Base-by-base conservation (phyloP, 352 stramenopile genomes). In the Phytophthora parvispora region DNA sequence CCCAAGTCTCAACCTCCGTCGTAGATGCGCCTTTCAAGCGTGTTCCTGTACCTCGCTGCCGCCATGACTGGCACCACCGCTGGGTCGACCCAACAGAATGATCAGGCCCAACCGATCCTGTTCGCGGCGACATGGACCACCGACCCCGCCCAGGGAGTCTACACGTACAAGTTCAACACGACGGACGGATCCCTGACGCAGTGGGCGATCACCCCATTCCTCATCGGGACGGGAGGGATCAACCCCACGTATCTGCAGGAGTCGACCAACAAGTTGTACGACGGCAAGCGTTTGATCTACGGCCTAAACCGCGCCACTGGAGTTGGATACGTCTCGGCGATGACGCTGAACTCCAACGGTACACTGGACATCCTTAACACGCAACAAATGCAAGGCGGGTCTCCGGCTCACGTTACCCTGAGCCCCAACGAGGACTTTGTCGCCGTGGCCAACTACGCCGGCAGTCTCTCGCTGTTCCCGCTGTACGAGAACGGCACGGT, bases 181-280 rank as follows among this genome's bases (percentile, higher is more conserved):
- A 62, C 6, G 18, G 67, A 69, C 12, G 78, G 78, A 42, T 60
- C 67, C 15, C 69, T 89, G 24, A 75, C 60, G 27, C 48, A 71
- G 4, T 42, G 74, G 40, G 60, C 49, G 27, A 69, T 83, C 22
- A 65, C 63, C 8, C 48, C 63, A 31, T 55, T 80, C 18, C 84
- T 83, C 48, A 55, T 67, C 24, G 50, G 49, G 0, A 29, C 49
- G 3, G 60, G 60, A 36, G 60, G 29, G 8, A 67, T 83, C 56
- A 94, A 94, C 59, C 84, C 86, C 32, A 85, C 68, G 6, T 92
- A 82, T 61, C 51, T 94, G 31, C 60, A 64, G 31, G 64, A 71
- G 59, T 77, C 72, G 12, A 28, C 40, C 24, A 65, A 34, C 6
- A 62, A 70, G 18, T 24, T 60, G 10, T 29, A 64, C 54, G 16